A percentile compares a stretch with the other conserved stretches of the same genome.
Evolutionary conservation across 768 basidiomycete species (phyloP).

Genomic region (Collybia nuda): DNA sequence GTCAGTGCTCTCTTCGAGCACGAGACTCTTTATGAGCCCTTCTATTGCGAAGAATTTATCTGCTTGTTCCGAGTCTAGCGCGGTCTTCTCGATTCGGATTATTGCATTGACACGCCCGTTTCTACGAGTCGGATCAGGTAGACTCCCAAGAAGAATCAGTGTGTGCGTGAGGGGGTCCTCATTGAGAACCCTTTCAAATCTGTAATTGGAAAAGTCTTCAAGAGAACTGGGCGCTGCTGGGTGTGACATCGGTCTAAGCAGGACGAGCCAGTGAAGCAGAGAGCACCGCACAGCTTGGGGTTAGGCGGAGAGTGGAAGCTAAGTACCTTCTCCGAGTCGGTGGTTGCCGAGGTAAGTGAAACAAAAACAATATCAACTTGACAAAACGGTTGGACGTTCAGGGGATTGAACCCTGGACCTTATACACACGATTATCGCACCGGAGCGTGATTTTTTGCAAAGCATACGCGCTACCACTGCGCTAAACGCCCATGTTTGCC

Average conservation of each 20-base stretch:
- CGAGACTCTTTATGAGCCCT: conserved; percentile 39
- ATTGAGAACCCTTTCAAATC: conserved; percentile 54
- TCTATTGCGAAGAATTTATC: conserved; percentile 33
- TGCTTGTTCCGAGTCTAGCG: conserved; percentile 48
- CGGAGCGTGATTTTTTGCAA: background rate
- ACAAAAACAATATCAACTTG: too few relatives aligned
- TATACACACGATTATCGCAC: background rate
- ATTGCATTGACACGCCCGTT: conserved; percentile 50
- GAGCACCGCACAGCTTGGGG: too few relatives aligned
- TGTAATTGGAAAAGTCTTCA: conserved; percentile 44
- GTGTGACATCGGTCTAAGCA: conserved; percentile 27
- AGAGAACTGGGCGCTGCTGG: conserved; percentile 29
- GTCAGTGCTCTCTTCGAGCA: conserved; percentile 61
- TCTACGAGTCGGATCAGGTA: conserved; percentile 31
- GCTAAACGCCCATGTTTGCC: too few relatives aligned
- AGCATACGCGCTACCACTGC: too few relatives aligned
- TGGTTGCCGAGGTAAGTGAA: too few relatives aligned
- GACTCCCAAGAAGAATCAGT: conserved; percentile 67
- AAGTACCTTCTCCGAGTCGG: too few relatives aligned
- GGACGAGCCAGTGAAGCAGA: too few relatives aligned
- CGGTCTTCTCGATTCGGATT: conserved; percentile 76
- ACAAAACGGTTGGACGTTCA: too few relatives aligned
- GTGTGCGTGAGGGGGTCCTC: conserved; percentile 65
- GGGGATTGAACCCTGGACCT: too few relatives aligned
- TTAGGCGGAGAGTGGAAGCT: too few relatives aligned